Evolutionary conservation across 179 eudicot species (phyloP).

Genomic region (Heliamphora pulchella): DNA sequence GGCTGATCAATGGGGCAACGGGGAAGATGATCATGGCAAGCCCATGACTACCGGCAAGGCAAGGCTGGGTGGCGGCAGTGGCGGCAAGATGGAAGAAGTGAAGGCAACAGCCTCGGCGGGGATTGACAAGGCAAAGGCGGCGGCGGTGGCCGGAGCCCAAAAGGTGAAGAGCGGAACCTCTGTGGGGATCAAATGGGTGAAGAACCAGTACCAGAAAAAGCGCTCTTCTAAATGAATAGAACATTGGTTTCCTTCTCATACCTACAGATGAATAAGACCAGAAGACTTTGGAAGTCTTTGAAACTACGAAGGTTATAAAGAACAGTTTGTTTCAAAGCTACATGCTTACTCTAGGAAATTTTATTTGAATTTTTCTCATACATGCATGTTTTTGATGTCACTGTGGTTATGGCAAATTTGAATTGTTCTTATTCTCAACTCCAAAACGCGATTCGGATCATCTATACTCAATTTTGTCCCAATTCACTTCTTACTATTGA

Average conservation of each 20-base stretch:
- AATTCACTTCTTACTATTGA: too few relatives aligned
- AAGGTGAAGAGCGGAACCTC: conserved; percentile 41
- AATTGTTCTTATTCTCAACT: too few relatives aligned
- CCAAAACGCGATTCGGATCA: neutral
- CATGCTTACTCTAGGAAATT: too few relatives aligned
- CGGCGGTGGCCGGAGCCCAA: conserved; percentile 36
- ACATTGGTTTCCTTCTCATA: too few relatives aligned
- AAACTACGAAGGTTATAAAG: too few relatives aligned
- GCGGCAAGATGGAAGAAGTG: conserved; percentile 42
- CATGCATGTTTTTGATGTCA: too few relatives aligned
- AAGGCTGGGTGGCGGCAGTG: conserved; percentile 28
- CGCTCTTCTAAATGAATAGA: conserved; percentile 1
- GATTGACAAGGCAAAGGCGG: conserved; percentile 46
- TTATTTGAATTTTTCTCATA: too few relatives aligned
- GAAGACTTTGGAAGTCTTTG: too few relatives aligned
- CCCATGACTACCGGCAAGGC: conserved; percentile 18
- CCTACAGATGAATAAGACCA: too few relatives aligned
- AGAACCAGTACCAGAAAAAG: conserved; percentile 40
- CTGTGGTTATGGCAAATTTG: neutral
- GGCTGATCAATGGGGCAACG: conserved; percentile 99
- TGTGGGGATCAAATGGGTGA: conserved; percentile 55
- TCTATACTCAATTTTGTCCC: too few relatives aligned
- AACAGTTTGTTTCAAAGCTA: too few relatives aligned
- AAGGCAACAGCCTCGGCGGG: conserved; percentile 43
- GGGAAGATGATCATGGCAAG: conserved; percentile 32